Percentiles rank a stretch among this genome's conserved stretches.
These are phyloP conservation scores for Beauveria bassiana DNA, from an alignment of 2,329 filamentous ascomycete genomes.

Conservation along the genomic window DNA sequence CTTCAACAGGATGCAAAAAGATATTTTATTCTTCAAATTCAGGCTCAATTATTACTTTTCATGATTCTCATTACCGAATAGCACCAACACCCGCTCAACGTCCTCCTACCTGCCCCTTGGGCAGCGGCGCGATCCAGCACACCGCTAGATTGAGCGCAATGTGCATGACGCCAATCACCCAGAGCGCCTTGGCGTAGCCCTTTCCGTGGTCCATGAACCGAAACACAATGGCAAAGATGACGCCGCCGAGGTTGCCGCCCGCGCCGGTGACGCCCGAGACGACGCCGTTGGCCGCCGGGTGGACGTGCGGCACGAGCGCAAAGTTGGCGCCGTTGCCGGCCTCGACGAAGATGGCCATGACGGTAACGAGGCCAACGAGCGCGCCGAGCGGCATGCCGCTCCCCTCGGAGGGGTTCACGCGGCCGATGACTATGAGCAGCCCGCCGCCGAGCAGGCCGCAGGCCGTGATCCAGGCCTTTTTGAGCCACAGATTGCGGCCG, in stretches of 20 bases:
- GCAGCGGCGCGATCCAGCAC: slow-evolving; percentile 46
- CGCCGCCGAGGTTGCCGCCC: slow-evolving; percentile 74
- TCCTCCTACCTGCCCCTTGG: slow-evolving; percentile 34
- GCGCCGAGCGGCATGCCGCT: slow-evolving; percentile 32
- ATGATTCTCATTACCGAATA: background rate
- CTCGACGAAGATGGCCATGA: slow-evolving; percentile 76
- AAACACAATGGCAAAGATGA: slow-evolving; percentile 77
- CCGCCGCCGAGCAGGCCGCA: slow-evolving; percentile 56
- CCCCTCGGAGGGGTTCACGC: slow-evolving; percentile 52
- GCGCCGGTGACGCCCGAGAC: slow-evolving; percentile 75
- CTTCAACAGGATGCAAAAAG: no score
- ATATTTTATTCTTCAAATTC: background rate
- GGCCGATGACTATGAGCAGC: slow-evolving; percentile 53
- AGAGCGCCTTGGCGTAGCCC: slow-evolving; percentile 63
- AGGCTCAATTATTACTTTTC: background rate
- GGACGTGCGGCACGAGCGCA: slow-evolving; percentile 77
- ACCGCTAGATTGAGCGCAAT: slow-evolving; percentile 62
- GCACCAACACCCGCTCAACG: slow-evolving; percentile 14
- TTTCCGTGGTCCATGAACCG: slow-evolving; percentile 58
- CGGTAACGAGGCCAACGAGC: slow-evolving; percentile 69
- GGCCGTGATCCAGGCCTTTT: slow-evolving; percentile 38
- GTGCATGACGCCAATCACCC: slow-evolving; percentile 74
- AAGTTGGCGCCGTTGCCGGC: slow-evolving; percentile 84
- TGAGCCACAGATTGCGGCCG: slow-evolving; percentile 28
- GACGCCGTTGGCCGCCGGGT: slow-evolving; percentile 70